Conservation (phyloP, 2,329 filamentous ascomycete genomes). For the Colletotrichum plurivorum region DNA sequence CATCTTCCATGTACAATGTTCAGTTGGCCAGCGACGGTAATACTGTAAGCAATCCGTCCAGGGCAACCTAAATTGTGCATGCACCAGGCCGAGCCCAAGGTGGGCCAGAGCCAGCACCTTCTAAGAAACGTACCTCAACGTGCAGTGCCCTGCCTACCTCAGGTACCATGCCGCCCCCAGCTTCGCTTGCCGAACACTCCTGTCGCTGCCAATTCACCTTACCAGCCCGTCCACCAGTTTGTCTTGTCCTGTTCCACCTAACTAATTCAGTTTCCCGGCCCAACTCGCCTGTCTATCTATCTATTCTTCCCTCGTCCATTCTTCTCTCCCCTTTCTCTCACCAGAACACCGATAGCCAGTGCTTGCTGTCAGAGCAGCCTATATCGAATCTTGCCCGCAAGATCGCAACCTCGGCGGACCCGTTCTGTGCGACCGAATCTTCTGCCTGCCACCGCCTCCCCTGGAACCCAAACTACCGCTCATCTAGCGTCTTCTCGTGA, state of each 20-base stretch:
- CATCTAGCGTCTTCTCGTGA: slow-evolving; percentile 12
- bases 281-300: slow-evolving; percentile 10
- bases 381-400: background rate
- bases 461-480: background rate
- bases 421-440: slow-evolving; percentile 6
- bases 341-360: slow-evolving; percentile 3
- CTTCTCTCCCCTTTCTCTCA: slow-evolving; percentile 2
- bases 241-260: slow-evolving; percentile 8
- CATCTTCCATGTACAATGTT: too few species aligned
- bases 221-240: slow-evolving; percentile 15
- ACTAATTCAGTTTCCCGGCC: slow-evolving; percentile 23
- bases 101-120: background rate
- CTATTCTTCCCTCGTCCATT: background rate
- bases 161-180: slow-evolving; percentile 6
- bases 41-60: background rate
- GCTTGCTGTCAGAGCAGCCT: background rate
- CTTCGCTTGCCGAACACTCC: slow-evolving; percentile 18
- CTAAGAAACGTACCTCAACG: slow-evolving; percentile 9
- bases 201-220: slow-evolving; percentile 33
- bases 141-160: too few species aligned
- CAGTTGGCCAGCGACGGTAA: too few species aligned
- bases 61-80: slow-evolving; percentile 20
- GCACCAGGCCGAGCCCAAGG: background rate
- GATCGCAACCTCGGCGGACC: background rate
- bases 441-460: background rate